Conservation (phyloP, 148 eudicot species). For the Diospyros lotus region DNA sequence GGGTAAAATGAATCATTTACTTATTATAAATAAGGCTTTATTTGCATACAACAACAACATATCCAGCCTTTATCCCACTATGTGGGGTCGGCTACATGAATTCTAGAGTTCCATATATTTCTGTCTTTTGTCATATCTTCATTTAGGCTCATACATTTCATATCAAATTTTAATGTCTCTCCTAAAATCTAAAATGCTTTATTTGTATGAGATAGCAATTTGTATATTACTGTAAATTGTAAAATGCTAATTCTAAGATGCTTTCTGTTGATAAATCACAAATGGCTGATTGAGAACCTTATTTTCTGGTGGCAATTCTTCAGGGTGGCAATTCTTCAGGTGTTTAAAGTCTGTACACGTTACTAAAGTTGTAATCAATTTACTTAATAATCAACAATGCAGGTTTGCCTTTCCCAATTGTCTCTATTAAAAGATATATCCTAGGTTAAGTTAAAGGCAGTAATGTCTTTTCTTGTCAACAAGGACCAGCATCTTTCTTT, state of each 20-base stretch:
- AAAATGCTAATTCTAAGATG: background rate
- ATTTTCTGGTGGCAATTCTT: background rate
- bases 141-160: no score
- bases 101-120: no score
- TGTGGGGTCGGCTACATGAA: no score
- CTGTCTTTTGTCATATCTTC: no score
- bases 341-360: no score
- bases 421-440: background rate
- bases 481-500: background rate
- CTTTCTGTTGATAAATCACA: background rate
- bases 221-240: background rate
- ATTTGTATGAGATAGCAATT: conserved; percentile 1
- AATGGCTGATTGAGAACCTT: background rate
- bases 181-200: no score
- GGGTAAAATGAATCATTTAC: background rate
- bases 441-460: background rate
- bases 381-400: background rate
- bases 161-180: no score
- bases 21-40: background rate
- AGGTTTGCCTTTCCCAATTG: background rate
- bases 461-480: background rate
- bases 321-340: background rate
- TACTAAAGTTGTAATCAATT: background rate
- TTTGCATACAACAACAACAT: no score
- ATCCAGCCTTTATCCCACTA: no score